These are phyloP conservation scores for Pseudocercospora cruenta DNA, from an alignment of 2,329 filamentous ascomycete genomes.

Conservation along the genomic window DNA sequence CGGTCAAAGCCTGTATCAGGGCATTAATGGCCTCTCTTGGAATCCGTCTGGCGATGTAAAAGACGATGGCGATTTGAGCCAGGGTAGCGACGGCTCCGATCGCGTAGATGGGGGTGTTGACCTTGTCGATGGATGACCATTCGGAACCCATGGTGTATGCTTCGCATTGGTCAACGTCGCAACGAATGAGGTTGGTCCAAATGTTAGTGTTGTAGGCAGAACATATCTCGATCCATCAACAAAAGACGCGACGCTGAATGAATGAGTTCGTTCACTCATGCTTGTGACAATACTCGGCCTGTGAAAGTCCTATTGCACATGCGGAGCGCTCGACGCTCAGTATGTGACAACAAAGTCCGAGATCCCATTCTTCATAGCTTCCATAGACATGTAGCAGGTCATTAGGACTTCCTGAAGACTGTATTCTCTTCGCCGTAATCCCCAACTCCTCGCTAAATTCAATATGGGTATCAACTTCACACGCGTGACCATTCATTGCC, in stretches of 20 bases:
- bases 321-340: neutral
- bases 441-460: neutral
- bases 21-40: neutral
- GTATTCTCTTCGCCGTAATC: neutral
- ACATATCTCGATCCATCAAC: no score
- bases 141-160: neutral
- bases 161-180: neutral
- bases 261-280: neutral
- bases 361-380: neutral
- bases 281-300: neutral
- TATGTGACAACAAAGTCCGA: neutral
- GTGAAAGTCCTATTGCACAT: neutral
- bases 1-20: neutral
- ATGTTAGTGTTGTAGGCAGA: no score
- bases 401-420: neutral
- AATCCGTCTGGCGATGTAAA: neutral
- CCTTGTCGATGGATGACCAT: neutral
- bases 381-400: neutral
- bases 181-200: no score
- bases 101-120: neutral
- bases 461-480: neutral
- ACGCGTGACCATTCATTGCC: neutral
- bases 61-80: neutral
- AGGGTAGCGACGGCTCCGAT: no score
- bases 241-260: neutral